Evolutionary conservation across 2,329 filamentous ascomycete genomes (phyloP).

Genomic region (Ascochyta koolunga): DNA sequence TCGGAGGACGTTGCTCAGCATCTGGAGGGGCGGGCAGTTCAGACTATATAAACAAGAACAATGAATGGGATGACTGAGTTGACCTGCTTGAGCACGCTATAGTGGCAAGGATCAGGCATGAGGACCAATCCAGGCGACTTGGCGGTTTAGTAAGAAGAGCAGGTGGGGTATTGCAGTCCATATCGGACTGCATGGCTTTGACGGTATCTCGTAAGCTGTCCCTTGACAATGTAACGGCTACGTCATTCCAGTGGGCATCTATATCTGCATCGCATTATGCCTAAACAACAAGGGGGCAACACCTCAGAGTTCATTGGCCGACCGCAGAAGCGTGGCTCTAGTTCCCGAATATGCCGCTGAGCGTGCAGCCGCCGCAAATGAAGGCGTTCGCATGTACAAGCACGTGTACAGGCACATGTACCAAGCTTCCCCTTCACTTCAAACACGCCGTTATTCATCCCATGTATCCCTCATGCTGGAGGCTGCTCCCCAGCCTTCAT

Average conservation of each 20-base stretch:
- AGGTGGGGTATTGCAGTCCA: constrained; percentile 4
- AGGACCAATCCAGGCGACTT: constrained; percentile 4
- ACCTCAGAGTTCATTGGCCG: not conserved
- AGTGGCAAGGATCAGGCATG: not conserved
- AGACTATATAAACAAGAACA: constrained; percentile 28
- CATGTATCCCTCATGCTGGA: not conserved
- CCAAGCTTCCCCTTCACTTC: not conserved
- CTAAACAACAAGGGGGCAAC: not conserved
- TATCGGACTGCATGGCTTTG: not conserved
- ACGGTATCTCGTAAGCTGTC: not conserved
- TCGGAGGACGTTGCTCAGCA: constrained; percentile 28
- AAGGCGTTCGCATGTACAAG: no score
- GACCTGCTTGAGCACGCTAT: constrained; percentile 14
- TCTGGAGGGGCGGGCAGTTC: constrained; percentile 30
- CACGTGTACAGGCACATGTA: not conserved
- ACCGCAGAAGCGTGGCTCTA: not conserved
- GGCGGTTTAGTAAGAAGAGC: constrained; percentile 7
- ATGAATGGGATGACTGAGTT: constrained; percentile 22
- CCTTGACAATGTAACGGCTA: not conserved
- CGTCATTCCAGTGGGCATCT: not conserved
- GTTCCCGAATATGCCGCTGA: not conserved
- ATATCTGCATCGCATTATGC: not conserved
- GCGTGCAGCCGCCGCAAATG: not conserved
- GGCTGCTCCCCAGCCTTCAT: not conserved
- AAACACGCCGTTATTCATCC: not conserved